These are phyloP conservation scores for Peronosclerospora sorghi DNA, from an alignment of 352 stramenopile genomes.

Conservation along the genomic window DNA sequence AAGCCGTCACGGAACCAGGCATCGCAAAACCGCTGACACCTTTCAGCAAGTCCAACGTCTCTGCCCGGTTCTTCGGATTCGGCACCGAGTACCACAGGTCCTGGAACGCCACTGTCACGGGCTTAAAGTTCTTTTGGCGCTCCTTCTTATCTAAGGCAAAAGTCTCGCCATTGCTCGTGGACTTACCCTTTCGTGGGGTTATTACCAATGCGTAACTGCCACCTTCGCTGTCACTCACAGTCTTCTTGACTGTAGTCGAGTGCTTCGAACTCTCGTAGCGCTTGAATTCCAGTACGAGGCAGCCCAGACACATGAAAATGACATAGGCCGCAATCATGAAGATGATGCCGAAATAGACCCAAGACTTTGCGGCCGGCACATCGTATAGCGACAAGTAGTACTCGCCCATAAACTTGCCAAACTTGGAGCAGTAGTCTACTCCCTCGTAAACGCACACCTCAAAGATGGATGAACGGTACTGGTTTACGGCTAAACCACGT, in stretches of 20 bases:
- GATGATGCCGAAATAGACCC: slow-evolving; percentile 8
- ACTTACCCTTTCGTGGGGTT: not conserved
- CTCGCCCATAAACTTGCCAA: slow-evolving; percentile 29
- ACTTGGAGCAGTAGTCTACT: slow-evolving; percentile 19
- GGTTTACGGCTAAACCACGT: slow-evolving; percentile 18
- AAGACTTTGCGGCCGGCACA: slow-evolving; percentile 9
- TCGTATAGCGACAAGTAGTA: slow-evolving; percentile 21
- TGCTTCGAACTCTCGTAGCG: slow-evolving; percentile 15
- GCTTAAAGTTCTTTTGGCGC: slow-evolving; percentile 1
- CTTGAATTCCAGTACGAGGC: slow-evolving; percentile 26
- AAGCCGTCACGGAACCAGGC: slow-evolving; percentile 2
- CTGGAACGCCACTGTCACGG: slow-evolving; percentile 4
- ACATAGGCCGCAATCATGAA: slow-evolving; percentile 20
- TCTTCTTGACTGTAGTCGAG: slow-evolving; percentile 1
- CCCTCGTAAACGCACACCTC: slow-evolving; percentile 19
- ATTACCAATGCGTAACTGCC: slow-evolving; percentile 1
- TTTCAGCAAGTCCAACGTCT: slow-evolving; percentile 2
- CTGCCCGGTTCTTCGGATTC: slow-evolving; percentile 1
- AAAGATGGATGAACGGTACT: slow-evolving; percentile 17
- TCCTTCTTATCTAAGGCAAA: slow-evolving; percentile 1
- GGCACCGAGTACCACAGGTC: slow-evolving; percentile 6
- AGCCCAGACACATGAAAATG: slow-evolving; percentile 19
- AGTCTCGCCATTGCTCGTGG: not conserved
- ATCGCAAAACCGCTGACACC: slow-evolving; percentile 3
- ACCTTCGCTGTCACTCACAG: not conserved